phyloP scores from a whole-genome alignment of 2,329 filamentous ascomycete genomes.

The Ophiocordyceps camponoti-floridani region DNA sequence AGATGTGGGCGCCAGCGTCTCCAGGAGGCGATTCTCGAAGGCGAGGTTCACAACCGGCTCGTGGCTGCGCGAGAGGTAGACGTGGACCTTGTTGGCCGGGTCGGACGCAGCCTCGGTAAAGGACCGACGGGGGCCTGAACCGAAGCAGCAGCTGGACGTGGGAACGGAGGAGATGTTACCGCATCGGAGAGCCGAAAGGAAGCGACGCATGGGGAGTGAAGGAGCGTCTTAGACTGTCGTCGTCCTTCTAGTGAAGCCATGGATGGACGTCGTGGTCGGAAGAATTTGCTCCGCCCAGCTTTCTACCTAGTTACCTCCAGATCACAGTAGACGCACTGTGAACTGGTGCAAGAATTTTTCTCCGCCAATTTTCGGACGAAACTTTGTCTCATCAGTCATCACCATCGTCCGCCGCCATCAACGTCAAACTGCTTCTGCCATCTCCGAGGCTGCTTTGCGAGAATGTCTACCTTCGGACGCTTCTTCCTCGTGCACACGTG shows the following conservation, averaged over 20 bases:
- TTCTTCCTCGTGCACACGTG: conserved; percentile 73
- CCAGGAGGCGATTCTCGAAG: conserved; percentile 78
- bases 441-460: no score
- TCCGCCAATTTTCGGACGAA: no score
- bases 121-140: conserved; percentile 3
- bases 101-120: conserved; percentile 21
- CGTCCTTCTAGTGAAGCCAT: neutral
- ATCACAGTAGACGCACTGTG: no score
- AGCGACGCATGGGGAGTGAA: neutral
- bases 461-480: conserved; percentile 76
- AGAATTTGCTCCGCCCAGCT: neutral
- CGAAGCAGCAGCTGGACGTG: neutral
- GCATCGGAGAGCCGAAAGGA: neutral
- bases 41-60: conserved; percentile 85
- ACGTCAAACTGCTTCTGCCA: no score
- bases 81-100: conserved; percentile 35
- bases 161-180: neutral
- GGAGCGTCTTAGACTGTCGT: neutral
- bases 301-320: no score
- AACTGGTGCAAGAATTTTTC: no score
- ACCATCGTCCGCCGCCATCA: no score
- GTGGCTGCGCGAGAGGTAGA: conserved; percentile 51
- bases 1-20: conserved; percentile 52
- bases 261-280: neutral
- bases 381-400: no score